phyloP scores from a whole-genome alignment of 305 asterid species.

The Fraxinus angustifolia region DNA sequence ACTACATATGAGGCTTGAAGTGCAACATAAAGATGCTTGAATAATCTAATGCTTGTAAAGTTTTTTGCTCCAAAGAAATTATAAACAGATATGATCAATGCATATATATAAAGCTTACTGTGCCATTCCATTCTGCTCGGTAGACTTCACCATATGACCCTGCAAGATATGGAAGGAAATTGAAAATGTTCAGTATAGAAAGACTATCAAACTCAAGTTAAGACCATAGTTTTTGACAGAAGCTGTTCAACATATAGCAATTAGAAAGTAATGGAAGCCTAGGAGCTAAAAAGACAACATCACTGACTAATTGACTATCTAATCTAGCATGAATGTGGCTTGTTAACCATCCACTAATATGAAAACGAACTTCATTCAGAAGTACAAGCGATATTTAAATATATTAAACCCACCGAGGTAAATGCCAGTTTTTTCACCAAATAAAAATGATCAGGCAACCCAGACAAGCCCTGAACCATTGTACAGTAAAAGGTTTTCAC shows the following conservation, averaged over 20 bases:
- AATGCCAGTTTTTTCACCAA: not conserved
- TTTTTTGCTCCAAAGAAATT: constrained; percentile 7
- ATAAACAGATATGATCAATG: constrained; percentile 18
- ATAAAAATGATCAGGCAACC: not conserved
- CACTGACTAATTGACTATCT: not conserved
- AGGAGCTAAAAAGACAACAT: not conserved
- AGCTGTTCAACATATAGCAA: not conserved
- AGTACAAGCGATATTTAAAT: not conserved
- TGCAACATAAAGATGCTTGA: not conserved
- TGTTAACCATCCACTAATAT: not conserved
- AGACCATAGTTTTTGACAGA: not conserved
- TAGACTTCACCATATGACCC: constrained; percentile 99
- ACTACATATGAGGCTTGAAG: constrained; percentile 6
- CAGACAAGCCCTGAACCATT: not conserved
- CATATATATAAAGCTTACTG: constrained; percentile 45
- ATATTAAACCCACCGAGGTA: not conserved
- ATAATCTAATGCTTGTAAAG: not conserved
- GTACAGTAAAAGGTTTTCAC: not conserved
- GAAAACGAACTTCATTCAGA: not conserved
- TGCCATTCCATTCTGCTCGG: constrained; percentile 93
- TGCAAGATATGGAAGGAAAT: constrained; percentile 34
- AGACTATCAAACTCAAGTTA: constrained; percentile 21
- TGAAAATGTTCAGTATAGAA: constrained; percentile 11
- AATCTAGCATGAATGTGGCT: not conserved
- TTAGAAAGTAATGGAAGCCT: not conserved